phyloP scores from a whole-genome alignment of 2,329 filamentous ascomycete genomes.

The Cladosporium velox region DNA sequence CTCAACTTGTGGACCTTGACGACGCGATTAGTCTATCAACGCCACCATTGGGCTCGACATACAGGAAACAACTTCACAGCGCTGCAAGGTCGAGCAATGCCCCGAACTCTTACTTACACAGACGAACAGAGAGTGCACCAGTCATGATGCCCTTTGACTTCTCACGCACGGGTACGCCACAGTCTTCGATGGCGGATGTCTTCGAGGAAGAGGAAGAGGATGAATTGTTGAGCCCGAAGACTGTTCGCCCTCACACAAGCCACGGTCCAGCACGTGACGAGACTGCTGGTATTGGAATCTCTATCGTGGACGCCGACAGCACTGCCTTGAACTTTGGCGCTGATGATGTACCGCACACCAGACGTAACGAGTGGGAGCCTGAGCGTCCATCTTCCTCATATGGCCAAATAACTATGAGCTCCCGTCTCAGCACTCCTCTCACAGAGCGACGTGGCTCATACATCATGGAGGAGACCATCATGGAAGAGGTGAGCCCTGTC shows the following conservation, averaged over 20 bases:
- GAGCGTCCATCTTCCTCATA: slow-evolving; percentile 14
- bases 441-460: slow-evolving; percentile 34
- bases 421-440: slow-evolving; percentile 31
- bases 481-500: slow-evolving; percentile 41
- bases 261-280: slow-evolving; percentile 42
- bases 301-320: slow-evolving; percentile 35
- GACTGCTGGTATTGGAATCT: slow-evolving; percentile 32
- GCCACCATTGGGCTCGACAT: slow-evolving; percentile 58
- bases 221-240: slow-evolving; percentile 12
- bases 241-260: slow-evolving; percentile 12
- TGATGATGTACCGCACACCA: slow-evolving; percentile 7
- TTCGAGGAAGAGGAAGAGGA: slow-evolving; percentile 82
- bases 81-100: slow-evolving; percentile 14
- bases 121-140: slow-evolving; percentile 77
- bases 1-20: slow-evolving; percentile 89
- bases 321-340: slow-evolving; percentile 19
- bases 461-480: slow-evolving; percentile 39
- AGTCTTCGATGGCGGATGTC: slow-evolving; percentile 79
- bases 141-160: slow-evolving; percentile 74
- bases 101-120: slow-evolving; percentile 47
- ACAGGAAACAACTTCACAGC: slow-evolving; percentile 64
- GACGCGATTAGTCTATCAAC: slow-evolving; percentile 59
- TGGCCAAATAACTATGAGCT: slow-evolving; percentile 22
- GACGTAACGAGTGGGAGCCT: slow-evolving; percentile 31
- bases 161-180: slow-evolving; percentile 31